A percentile compares a stretch with the other conserved stretches of the same genome.
Conservation (phyloP, 106 monocot genomes). For the Ottelia alismoides region DNA sequence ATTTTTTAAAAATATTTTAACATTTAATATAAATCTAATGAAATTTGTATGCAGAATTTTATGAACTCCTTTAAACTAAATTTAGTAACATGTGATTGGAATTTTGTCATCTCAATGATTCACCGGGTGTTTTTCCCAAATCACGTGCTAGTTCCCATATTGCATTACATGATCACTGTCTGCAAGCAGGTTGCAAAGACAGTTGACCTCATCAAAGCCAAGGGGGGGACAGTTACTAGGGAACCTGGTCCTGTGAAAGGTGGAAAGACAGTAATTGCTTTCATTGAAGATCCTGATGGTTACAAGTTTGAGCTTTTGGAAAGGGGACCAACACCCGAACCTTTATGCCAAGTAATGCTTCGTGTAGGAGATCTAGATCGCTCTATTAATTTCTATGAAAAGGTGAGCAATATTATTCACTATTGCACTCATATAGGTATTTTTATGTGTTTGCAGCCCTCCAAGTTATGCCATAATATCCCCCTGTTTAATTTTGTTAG, state of each 20-base stretch:
- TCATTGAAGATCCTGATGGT: conserved; percentile 86
- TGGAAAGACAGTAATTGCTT: conserved; percentile 70
- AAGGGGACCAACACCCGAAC: conserved; percentile 68
- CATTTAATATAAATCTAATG: no score
- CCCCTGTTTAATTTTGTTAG: no score
- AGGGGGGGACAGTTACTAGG: conserved; percentile 81
- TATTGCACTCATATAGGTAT: not conserved
- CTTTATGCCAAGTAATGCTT: conserved; percentile 93
- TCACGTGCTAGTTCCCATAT: no score
- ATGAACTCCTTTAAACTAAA: no score
- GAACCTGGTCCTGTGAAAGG: conserved; percentile 85
- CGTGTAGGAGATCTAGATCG: conserved; percentile 75
- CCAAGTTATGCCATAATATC: not conserved
- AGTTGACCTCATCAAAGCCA: conserved; percentile 75
- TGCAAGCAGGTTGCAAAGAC: conserved; percentile 56
- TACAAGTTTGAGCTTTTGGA: conserved; percentile 89
- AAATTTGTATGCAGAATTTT: no score
- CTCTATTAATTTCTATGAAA: conserved; percentile 69
- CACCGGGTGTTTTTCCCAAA: no score
- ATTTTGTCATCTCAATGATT: no score
- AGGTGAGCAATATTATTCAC: conserved; percentile 21
- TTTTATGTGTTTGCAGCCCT: not conserved
- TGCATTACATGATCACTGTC: no score
- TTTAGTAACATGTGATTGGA: no score
- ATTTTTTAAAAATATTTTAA: no score